Evolutionary conservation across 305 asterid genomes (phyloP), one percentile per base, ranked within the genome.

Genomic region (Andrographis paniculata): DNA sequence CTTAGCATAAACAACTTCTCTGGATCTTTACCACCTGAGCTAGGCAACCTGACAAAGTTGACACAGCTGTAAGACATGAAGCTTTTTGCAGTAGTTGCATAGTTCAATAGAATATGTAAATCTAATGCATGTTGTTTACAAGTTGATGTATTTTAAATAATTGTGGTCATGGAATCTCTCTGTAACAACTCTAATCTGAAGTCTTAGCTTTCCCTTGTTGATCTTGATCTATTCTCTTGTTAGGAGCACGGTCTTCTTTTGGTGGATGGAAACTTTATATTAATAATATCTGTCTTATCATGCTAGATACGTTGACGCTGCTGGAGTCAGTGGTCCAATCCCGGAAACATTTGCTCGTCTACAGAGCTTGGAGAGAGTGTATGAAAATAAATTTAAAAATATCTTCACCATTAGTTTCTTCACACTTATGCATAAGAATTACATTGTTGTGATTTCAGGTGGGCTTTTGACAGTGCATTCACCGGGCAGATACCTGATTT

Each of bases 1-100:
- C 52, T 73, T 30, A 12, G 76, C 60, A 70, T 78, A 52, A 82
- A 85, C 74, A 82, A 77, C 74, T 82, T 88, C 76, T 73, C 84
- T n/a, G n/a, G n/a, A n/a, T 8, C 30, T 24, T 24, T 24, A 24
- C 30, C 30, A 24, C 8, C 30, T 3, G 30, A 24, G 30, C 8
- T 24, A 24, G 30, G 30, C 6, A 24, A 8, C 8, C 30, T 24
- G 8, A 3, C 74, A 28, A 74, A 49, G 52, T 61, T 88, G 30
- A 35, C 59, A 1, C 64, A 73, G 42, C 47, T 73, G 80, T 73
- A 62, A 24, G 30, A n/a, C n/a, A n/a, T n/a, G n/a, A n/a, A n/a
- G n/a, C n/a, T n/a, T n/a, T n/a, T n/a, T n/a, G n/a, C 8, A 30
- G 1, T 30, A 6, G 9, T 10, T 45, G 11, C 17, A 45, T 20